Evolutionary conservation across 192 early-diverging fungal species (phyloP).

Genomic region (Mortierella hygrophila): DNA sequence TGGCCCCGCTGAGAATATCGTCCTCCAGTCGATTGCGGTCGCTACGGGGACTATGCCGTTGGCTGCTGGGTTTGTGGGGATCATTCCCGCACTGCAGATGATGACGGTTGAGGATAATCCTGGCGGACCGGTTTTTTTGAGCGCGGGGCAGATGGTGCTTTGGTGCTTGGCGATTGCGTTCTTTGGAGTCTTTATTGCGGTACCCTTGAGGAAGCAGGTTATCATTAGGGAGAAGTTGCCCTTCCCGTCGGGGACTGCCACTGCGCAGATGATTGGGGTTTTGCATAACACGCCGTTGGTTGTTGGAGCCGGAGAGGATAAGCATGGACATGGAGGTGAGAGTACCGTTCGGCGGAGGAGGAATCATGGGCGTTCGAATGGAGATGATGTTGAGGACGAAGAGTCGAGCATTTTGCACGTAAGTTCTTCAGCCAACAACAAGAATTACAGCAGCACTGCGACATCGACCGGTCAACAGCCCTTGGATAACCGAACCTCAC

Average conservation of each 20-base stretch:
- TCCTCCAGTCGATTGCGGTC: conserved; percentile 85
- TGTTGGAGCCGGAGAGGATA: background rate
- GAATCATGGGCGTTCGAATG: background rate
- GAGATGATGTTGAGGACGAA: conserved; percentile 9
- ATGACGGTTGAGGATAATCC: conserved; percentile 70
- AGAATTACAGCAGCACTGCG: conserved; percentile 13
- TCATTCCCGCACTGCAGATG: conserved; percentile 84
- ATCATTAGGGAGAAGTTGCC: conserved; percentile 85
- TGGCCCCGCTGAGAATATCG: conserved; percentile 87
- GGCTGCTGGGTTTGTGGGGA: conserved; percentile 83
- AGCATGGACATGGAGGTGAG: background rate
- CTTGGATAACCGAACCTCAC: conserved; percentile 6
- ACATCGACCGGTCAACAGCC: background rate
- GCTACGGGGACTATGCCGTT: conserved; percentile 91
- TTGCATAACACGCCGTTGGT: conserved; percentile 74
- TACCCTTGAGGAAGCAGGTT: conserved; percentile 82
- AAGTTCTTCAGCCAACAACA: conserved; percentile 9
- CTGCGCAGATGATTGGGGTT: conserved; percentile 86
- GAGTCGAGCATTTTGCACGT: conserved; percentile 15
- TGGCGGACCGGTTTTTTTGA: conserved; percentile 63
- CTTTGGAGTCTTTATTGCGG: conserved; percentile 93
- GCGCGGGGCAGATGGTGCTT: conserved; percentile 66
- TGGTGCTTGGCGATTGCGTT: conserved; percentile 86
- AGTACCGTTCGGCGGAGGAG: background rate
- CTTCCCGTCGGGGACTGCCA: conserved; percentile 90